Evolutionary conservation across 306 rosid species (phyloP).

Genomic region (Castanea mollissima): DNA sequence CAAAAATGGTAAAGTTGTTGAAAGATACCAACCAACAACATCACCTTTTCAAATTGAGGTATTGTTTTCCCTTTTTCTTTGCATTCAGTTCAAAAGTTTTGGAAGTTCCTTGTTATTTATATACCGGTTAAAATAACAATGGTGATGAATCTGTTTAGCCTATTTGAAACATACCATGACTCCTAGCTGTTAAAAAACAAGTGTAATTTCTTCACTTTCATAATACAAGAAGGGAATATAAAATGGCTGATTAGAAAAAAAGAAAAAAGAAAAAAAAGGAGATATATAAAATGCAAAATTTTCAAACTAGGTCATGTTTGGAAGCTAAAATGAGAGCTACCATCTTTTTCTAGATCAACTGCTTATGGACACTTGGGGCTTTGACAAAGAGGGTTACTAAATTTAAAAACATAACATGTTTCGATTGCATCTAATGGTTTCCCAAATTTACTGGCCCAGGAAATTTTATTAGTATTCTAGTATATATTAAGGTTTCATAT

Average conservation of each 20-base stretch:
- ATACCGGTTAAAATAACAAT: background rate
- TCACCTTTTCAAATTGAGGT: conserved; percentile 99
- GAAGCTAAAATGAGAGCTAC: background rate
- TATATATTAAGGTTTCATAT: background rate
- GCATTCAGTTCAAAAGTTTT: background rate
- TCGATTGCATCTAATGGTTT: background rate
- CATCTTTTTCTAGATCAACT: background rate
- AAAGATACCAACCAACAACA: conserved; percentile 91
- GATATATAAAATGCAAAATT: background rate
- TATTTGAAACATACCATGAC: background rate
- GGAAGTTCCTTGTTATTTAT: background rate
- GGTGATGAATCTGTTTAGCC: background rate
- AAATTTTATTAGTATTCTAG: no score
- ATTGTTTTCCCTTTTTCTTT: background rate
- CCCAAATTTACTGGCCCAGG: background rate
- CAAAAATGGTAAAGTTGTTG: conserved; percentile 90
- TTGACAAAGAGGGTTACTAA: background rate
- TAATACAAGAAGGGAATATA: background rate
- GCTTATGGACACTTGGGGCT: background rate
- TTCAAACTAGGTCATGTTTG: background rate
- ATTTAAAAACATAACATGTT: background rate
- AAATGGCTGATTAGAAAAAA: background rate
- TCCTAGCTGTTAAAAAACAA: background rate
- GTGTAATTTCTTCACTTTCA: background rate
- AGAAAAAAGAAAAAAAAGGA: no score